Conservation (phyloP, 495 filamentous ascomycete species). For the Lasiosphaeris hirsuta region DNA sequence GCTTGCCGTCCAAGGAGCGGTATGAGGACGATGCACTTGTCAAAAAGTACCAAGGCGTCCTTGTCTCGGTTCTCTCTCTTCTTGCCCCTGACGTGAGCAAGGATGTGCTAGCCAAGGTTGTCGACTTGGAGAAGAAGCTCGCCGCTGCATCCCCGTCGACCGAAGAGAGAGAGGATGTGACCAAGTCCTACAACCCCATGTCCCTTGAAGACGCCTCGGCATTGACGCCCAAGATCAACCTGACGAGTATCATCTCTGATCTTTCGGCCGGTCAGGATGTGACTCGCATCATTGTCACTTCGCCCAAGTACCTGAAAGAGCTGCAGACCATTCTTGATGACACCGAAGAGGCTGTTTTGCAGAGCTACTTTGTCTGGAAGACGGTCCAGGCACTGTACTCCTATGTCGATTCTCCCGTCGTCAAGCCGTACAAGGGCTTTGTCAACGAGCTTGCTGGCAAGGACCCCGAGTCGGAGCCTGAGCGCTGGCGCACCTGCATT, state of each 20-base stretch:
- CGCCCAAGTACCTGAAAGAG: conserved; percentile 31
- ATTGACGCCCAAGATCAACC: conserved; percentile 54
- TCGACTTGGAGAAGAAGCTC: conserved; percentile 56
- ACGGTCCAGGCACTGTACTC: conserved; percentile 32
- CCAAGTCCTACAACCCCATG: conserved; percentile 40
- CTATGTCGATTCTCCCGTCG: conserved; percentile 55
- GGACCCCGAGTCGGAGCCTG: conserved; percentile 57
- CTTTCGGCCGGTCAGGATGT: conserved; percentile 53
- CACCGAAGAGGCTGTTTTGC: conserved; percentile 31
- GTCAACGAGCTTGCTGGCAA: conserved; percentile 40
- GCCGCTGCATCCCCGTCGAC: conserved; percentile 55
- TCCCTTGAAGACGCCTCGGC: conserved; percentile 49
- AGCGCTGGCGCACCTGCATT: conserved; percentile 70
- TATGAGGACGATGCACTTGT: conserved; percentile 55
- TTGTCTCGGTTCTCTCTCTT: conserved; percentile 29
- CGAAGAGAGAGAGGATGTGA: conserved; percentile 35
- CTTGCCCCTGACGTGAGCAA: conserved; percentile 17
- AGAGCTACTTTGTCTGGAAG: conserved; percentile 36
- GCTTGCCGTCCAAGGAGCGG: conserved; percentile 60
- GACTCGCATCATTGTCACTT: conserved; percentile 51
- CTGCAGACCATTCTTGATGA: conserved; percentile 26
- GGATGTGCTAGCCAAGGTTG: conserved; percentile 32
- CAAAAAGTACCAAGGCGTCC: conserved; percentile 48
- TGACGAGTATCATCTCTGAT: conserved; percentile 50
- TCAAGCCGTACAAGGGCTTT: conserved; percentile 58